phyloP scores from a whole-genome alignment of 169 alveolate genomes.

The Plasmodium coatneyi region DNA sequence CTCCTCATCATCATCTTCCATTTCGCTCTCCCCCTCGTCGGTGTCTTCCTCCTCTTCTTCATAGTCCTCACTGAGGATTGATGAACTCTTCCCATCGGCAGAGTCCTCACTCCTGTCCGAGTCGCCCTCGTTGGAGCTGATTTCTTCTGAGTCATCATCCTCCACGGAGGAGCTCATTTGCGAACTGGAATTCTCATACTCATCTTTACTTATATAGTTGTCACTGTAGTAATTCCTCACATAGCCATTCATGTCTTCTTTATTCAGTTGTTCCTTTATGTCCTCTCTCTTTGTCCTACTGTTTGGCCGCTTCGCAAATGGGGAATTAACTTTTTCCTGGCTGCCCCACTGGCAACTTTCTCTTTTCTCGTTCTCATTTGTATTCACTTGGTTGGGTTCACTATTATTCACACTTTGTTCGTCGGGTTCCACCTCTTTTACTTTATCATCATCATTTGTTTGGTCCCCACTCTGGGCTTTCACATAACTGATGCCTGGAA shows the following conservation, averaged over 20 bases:
- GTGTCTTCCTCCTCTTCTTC: not conserved
- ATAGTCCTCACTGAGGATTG: not conserved
- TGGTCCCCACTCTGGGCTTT: not conserved
- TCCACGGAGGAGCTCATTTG: conserved; percentile 11
- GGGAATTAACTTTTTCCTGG: not conserved
- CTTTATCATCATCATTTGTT: not conserved
- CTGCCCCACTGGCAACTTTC: conserved; percentile 25
- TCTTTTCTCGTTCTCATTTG: conserved; percentile 34
- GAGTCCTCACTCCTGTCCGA: conserved; percentile 17
- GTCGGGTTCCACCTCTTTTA: not conserved
- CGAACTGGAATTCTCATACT: conserved; percentile 31
- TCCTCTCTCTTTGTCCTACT: not conserved
- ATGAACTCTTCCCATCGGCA: conserved; percentile 21
- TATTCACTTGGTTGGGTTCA: conserved; percentile 4
- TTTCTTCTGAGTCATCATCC: conserved; percentile 21
- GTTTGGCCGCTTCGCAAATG: not conserved
- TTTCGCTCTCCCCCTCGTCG: not conserved
- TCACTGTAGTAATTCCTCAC: conserved; percentile 56
- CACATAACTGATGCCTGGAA: conserved; percentile 4
- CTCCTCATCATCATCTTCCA: not conserved
- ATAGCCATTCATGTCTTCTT: not conserved
- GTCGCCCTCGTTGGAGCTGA: conserved; percentile 14
- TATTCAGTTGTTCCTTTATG: not conserved
- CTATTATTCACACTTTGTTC: not conserved
- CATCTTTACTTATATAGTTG: conserved; percentile 20